Evolutionary conservation across 495 filamentous ascomycete species (phyloP), one percentile per base, ranked within the genome.

Genomic region (Aspergillus sclerotioniger): DNA sequence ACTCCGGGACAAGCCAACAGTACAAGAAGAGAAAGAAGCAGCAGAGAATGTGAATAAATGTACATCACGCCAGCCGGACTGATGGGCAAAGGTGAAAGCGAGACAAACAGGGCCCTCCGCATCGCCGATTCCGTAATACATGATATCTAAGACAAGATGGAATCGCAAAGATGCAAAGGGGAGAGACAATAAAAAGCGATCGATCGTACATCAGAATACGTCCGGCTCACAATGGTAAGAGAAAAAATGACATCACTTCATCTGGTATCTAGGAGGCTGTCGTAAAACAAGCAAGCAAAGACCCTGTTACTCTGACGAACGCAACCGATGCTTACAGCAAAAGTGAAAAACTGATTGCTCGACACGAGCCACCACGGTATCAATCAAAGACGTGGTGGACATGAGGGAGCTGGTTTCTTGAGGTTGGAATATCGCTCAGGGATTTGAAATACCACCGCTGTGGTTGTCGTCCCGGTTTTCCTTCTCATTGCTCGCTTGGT

Each of bases 261-360:
- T 68, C 68, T 76, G 72, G 68, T 76, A 78, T 76, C 73, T 75
- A 70, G 65, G 56, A 62, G 57, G 64, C 65, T 65, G 53, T 60
- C 56, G 58, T 70, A 65, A 70, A 58, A 62, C 60, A 53, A 61
- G 63, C 53, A 53, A 58, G 52, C 63, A 62, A 56, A 39, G 28
- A 33, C 41, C 53, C 51, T 61, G 56, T 54, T 50, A 59, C 58
- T 55, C 37, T 55, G 59, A 64, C 39, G 44, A 56, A 46, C 45
- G 50, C 48, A 33, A 29, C 41, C 51, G 48, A 59, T 56, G 56
- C 48, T 55, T 53, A 52, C 43, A 56, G 50, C 41, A 41, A 25
- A 25, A 25, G 25, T 25, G 5, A 51, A 41, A 47, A 17, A 20
- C 21, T 17, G 44, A 28, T 21, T 47, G 44, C 21, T 47, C 13